Evolutionary conservation across 2,329 filamentous ascomycete genomes (phyloP), one percentile per base, ranked within the genome.

Genomic region (Tolypocladium inflatum): DNA sequence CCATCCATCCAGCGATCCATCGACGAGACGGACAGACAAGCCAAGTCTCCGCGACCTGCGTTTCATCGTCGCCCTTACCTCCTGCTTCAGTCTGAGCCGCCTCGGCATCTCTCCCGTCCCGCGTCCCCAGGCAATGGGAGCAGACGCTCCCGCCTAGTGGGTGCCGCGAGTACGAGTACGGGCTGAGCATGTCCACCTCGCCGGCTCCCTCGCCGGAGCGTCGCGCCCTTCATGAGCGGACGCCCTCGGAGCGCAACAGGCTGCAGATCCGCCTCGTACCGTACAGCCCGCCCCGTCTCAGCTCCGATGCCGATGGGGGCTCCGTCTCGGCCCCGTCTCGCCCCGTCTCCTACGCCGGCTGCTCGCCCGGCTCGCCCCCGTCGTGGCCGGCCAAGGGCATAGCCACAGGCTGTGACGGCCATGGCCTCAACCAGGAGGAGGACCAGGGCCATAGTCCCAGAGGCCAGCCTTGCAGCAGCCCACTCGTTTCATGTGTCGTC

Each of bases 221-320:
- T 61, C 63, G 63, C 64, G 61, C 64, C 57, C 61, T 69, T 39
- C 64, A 69, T 17, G 55, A 60, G 48, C 54, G n/a, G 17, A 19
- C 56, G 19, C 37, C 57, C 13, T 37, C 59, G 17, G 54, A 59
- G 35, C 45, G 63, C 57, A 67, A 67, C 56, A 66, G 65, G 57
- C 65, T 70, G 5, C 67, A 70, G 58, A 73, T 75, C 50, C 70
- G 73, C n/a, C 57, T 74, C 19, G 73, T 75, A 38, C 71, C 73
- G 15, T 74, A 75, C 58, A 73, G 67, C 55, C 73, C 73, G 35
- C 70, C 72, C 54, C 68, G 71, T 43, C 61, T 74, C 54, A 69
- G 66, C 57, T 67, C 69, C 43, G 71, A 70, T 59, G 67, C 68
- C 42, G 71, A 70, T 59, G 67, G 48, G 19, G 30, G 61, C 26